Evolutionary conservation across 2,329 filamentous ascomycete genomes (phyloP), one percentile per base, ranked within the genome.

Genomic region (Diaporthe helianthi): DNA sequence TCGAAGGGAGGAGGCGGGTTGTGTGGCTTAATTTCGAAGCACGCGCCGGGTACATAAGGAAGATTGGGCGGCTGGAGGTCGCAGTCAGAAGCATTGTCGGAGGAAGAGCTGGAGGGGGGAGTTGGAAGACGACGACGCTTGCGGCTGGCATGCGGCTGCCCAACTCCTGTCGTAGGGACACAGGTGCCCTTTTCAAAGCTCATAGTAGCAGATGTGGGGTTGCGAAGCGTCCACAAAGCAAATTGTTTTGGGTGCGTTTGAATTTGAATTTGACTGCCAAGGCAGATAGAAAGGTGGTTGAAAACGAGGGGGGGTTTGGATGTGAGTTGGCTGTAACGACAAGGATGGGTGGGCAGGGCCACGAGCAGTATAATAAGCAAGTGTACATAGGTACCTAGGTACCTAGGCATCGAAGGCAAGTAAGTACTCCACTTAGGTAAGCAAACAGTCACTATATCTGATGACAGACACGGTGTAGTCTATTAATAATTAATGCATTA

Each of bases 1-100:
- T 51, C 44, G 10, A 33, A 31, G 29, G 44, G 29, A n/a, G 38
- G 46, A 8, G 60, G 60, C 1, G 60, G 60, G 0, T 47, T 47
- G 17, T 64, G n/a, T 47, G 60, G 41, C 1, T 64, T 64, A 31
- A 64, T 64, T 10, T 47, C 38, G 31, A 51, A 64, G 31, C 46
- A 51, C 4, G 44, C 29, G 47, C 46, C 60, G 2, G 60, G 46
- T 0, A 51, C 44, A 9, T 64, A 64, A 38, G 60, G 60, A 0
- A 64, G 29, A 12, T 29, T 44, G 7, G 60, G 44, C 3, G 53
- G n/a, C 36, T 58, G 33, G 22, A 41, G 36, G 3, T 3, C 22
- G 7, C 33, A 10, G 19, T 3, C 3, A 8, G 1, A 2, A 15
- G 36, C 4, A 24, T 22, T 24, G 5, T 19, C 7, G n/a, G 52